Evolutionary conservation across 768 basidiomycete species (phyloP).

Genomic region (Tricholoma furcatifolium): DNA sequence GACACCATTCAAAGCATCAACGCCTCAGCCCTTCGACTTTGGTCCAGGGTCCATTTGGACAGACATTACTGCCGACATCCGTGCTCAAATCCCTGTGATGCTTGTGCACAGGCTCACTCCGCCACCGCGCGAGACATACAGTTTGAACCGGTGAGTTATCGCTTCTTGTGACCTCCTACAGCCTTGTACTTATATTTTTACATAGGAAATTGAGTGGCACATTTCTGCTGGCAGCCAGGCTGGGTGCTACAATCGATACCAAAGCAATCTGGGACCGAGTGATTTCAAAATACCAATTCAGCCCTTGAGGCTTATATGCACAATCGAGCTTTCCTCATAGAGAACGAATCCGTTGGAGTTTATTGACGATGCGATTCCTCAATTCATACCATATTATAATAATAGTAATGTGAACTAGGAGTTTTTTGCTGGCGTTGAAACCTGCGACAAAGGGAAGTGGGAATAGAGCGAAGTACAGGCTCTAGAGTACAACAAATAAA

Average conservation of each 20-base stretch:
- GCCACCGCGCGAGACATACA: conserved; percentile 93
- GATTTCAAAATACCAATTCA: conserved; percentile 41
- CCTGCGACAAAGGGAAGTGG: conserved; percentile 8
- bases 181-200: not conserved
- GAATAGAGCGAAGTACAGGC: not conserved
- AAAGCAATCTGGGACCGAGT: conserved; percentile 73
- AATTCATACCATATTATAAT: conserved; percentile 3
- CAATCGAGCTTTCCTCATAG: not conserved
- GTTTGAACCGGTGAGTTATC: conserved; percentile 72
- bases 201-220: conserved; percentile 78
- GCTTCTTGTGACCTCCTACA: not conserved
- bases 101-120: conserved; percentile 85
- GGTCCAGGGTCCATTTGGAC: conserved; percentile 64
- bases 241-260: conserved; percentile 75
- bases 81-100: conserved; percentile 87
- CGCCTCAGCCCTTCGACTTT: conserved; percentile 78
- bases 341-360: not conserved
- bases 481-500: not conserved
- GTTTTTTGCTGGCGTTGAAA: conserved; percentile 24
- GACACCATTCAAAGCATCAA: conserved; percentile 71
- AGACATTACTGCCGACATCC: conserved; percentile 73
- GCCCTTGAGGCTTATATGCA: conserved; percentile 8
- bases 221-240: conserved; percentile 73
- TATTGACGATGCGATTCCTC: conserved; percentile 1
- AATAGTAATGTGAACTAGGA: conserved; percentile 5